A percentile compares a stretch with the other conserved stretches of the same genome.
phyloP scores from a whole-genome alignment of 495 filamentous ascomycete genomes.

The Penicillium taxi region DNA sequence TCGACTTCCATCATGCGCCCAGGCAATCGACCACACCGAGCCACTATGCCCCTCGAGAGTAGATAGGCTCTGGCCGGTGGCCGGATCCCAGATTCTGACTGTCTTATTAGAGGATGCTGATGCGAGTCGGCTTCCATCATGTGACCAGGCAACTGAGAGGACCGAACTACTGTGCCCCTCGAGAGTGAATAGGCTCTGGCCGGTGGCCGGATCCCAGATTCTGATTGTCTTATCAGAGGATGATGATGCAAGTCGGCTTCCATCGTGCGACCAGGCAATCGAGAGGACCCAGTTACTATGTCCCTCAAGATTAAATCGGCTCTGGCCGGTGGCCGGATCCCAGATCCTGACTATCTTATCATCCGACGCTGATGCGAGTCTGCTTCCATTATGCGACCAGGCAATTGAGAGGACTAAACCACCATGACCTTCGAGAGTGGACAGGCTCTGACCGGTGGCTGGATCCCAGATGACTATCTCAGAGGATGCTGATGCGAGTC shows the following conservation, averaged over 20 bases:
- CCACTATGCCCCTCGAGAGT: no score
- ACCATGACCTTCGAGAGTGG: not conserved
- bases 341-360: constrained; percentile 26
- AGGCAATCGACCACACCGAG: no score
- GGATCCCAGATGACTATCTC: not conserved
- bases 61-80: no score
- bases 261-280: constrained; percentile 19
- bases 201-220: constrained; percentile 10
- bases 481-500: not conserved
- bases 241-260: constrained; percentile 12
- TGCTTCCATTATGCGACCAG: constrained; percentile 5
- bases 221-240: constrained; percentile 8
- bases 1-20: no score
- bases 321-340: constrained; percentile 14
- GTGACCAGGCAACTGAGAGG: constrained; percentile 1
- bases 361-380: constrained; percentile 22
- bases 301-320: constrained; percentile 13
- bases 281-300: constrained; percentile 14
- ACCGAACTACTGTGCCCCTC: not conserved
- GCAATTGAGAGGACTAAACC: not conserved
- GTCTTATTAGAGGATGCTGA: no score
- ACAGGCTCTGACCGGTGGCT: not conserved
- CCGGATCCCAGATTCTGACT: no score
- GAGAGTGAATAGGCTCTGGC: constrained; percentile 4
- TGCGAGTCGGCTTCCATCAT: no score